Percentiles rank a stretch among this genome's conserved stretches.
Evolutionary conservation across 2,329 filamentous ascomycete genomes (phyloP).

Genomic region (Fusarium beomiforme): DNA sequence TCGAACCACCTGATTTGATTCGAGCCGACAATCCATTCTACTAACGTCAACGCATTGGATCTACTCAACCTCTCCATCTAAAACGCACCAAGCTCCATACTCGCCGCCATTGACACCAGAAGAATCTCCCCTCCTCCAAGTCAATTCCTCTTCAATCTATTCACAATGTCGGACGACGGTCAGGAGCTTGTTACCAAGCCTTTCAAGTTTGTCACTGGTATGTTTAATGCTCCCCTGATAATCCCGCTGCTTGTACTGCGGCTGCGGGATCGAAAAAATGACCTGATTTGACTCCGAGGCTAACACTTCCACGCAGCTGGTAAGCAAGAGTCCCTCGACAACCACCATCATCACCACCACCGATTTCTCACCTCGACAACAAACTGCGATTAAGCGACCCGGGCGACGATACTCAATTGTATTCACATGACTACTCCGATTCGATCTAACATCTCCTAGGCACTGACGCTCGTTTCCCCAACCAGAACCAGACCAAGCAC

Average conservation of each 20-base stretch:
- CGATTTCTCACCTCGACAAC: slow-evolving; percentile 30
- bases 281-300: slow-evolving; percentile 52
- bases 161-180: slow-evolving; percentile 86
- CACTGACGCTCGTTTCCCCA: slow-evolving; percentile 99
- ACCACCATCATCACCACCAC: slow-evolving; percentile 3
- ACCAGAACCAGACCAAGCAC: slow-evolving; percentile 99
- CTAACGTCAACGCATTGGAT: slow-evolving; percentile 49
- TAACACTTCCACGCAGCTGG: slow-evolving; percentile 57
- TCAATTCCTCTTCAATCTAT: slow-evolving; percentile 44
- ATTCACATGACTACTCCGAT: slow-evolving; percentile 2
- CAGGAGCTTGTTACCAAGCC: slow-evolving; percentile 89
- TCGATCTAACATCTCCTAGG: slow-evolving; percentile 62
- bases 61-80: slow-evolving; percentile 43
- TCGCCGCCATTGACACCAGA: slow-evolving; percentile 48
- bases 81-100: slow-evolving; percentile 47
- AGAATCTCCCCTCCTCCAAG: slow-evolving; percentile 37
- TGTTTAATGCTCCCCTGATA: slow-evolving; percentile 53
- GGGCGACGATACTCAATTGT: slow-evolving; percentile 44
- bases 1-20: slow-evolving; percentile 58
- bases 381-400: slow-evolving; percentile 28
- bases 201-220: slow-evolving; percentile 99
- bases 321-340: slow-evolving; percentile 46
- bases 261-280: slow-evolving; percentile 45
- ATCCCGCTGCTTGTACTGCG: slow-evolving; percentile 50
- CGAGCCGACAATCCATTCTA: slow-evolving; percentile 42